These are phyloP conservation scores for Kurtzmaniella cleridarum DNA, from an alignment of 805 yeast genomes.

Conservation along the genomic window DNA sequence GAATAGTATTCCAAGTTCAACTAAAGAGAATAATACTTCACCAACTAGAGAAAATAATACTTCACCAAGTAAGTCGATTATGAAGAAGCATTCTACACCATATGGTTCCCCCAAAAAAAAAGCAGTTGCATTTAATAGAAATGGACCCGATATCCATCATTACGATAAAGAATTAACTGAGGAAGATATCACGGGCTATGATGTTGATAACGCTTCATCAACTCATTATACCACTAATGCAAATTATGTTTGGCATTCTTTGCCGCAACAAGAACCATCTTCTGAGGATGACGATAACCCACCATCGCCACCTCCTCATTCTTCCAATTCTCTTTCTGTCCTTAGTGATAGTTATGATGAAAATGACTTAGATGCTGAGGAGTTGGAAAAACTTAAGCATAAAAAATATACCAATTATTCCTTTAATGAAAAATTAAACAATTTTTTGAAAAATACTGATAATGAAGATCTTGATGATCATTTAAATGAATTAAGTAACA, in stretches of 20 bases:
- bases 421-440: constrained; percentile 41
- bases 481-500: constrained; percentile 23
- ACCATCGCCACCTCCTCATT: constrained; percentile 27
- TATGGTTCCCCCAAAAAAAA: constrained; percentile 29
- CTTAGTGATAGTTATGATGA: constrained; percentile 5
- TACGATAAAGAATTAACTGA: constrained; percentile 11
- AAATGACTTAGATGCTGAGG: constrained; percentile 11
- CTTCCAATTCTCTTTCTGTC: constrained; percentile 7
- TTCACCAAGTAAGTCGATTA: constrained; percentile 36
- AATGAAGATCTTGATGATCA: constrained; percentile 31
- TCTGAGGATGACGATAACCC: constrained; percentile 13
- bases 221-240: background rate
- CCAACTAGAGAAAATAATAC: constrained; percentile 16
- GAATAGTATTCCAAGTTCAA: background rate
- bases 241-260: constrained; percentile 3
- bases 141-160: constrained; percentile 28
- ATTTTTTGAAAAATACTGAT: constrained; percentile 21
- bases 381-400: constrained; percentile 15
- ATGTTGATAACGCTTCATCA: background rate
- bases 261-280: constrained; percentile 1
- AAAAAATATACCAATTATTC: constrained; percentile 25
- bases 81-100: constrained; percentile 22
- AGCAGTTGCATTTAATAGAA: constrained; percentile 28
- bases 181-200: background rate
- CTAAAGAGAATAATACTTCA: constrained; percentile 11